Evolutionary conservation across 176 grass and related monocot species (phyloP), one percentile per base, ranked within the genome.

Genomic region (Eleusine indica): DNA sequence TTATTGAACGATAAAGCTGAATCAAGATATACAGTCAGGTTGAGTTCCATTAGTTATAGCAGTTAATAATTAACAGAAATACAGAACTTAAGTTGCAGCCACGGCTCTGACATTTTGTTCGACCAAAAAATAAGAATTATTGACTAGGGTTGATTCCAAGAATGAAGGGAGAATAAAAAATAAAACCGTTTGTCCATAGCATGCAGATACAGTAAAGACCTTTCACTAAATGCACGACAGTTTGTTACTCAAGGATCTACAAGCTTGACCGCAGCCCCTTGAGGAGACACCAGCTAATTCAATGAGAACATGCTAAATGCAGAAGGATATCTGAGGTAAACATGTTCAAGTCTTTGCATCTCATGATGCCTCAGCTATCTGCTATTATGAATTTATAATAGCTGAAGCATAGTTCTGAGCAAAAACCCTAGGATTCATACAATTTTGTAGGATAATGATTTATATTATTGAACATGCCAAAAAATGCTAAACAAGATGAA

Each of bases 251-350:
- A 53, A 68, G 4, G 46, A 68, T 52, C 6, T 68, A 67, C 44
- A 67, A 79, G 76, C 15, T 48, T 66, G 9, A 42, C 14, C 39
- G 44, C 39, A 68, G 0, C 44, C 39, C 32, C 14, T 69, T 5
- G 18, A 68, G 3, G 29, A 39, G 18, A 41, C 19, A 80, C 54
- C 65, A 69, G 48, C 64, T 69, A 80, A 68, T 68, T 35, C 68
- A 54, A 38, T 80, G 18, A 80, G 68, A 62, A 62, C 58, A 28
- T 62, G 58, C 58, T 8, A 62, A 62, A 32, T 32, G 32, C 44
- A 66, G 12, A 67, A 67, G 0, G 29, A 11, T 49, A 44, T 51
- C 16, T 14, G 18, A 67, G 40, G 17, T 32, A 53, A 52, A 80
- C 44, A 68, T 67, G 44, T 15, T 48, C 61, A 48, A 52, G 42